Conservation (phyloP, 2,329 filamentous ascomycete species). For the Arthrinium puccinioides region DNA sequence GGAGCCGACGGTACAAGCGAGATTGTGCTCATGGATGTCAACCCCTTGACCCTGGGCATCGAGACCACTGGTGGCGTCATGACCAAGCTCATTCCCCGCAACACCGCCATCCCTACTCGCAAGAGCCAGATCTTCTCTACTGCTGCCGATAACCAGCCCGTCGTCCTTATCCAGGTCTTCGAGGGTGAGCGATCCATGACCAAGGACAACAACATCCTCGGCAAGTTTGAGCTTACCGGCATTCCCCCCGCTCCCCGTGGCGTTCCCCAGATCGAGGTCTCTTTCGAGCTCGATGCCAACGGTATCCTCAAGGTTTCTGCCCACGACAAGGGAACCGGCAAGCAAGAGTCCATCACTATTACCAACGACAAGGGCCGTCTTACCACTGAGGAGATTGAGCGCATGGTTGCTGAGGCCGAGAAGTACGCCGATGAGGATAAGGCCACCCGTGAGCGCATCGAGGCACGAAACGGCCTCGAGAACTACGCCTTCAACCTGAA, state of each 20-base stretch:
- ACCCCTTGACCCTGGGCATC: slow-evolving; percentile 92
- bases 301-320: slow-evolving; percentile 96
- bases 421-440: slow-evolving; percentile 99
- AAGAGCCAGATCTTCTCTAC: slow-evolving; percentile 99
- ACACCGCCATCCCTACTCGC: slow-evolving; percentile 90
- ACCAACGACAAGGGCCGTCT: slow-evolving; percentile 99
- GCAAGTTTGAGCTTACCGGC: slow-evolving; percentile 96
- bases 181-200: slow-evolving; percentile 92
- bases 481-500: slow-evolving; percentile 99
- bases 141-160: slow-evolving; percentile 91
- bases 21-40: slow-evolving; percentile 93
- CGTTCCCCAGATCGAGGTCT: slow-evolving; percentile 96
- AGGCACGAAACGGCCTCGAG: slow-evolving; percentile 92
- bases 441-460: slow-evolving; percentile 92
- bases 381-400: slow-evolving; percentile 93
- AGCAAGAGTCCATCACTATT: slow-evolving; percentile 95
- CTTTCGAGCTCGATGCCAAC: slow-evolving; percentile 96
- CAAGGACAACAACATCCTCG: slow-evolving; percentile 94
- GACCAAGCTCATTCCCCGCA: slow-evolving; percentile 92
- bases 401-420: slow-evolving; percentile 98
- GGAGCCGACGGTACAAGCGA: slow-evolving; percentile 76
- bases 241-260: slow-evolving; percentile 93
- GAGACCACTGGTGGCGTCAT: slow-evolving; percentile 97
- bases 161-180: slow-evolving; percentile 90
- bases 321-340: slow-evolving; percentile 96